Percentiles rank a stretch among this genome's conserved stretches.
Conservation (phyloP, 176 grass and related monocot genomes). For the Paspalum notatum region DNA sequence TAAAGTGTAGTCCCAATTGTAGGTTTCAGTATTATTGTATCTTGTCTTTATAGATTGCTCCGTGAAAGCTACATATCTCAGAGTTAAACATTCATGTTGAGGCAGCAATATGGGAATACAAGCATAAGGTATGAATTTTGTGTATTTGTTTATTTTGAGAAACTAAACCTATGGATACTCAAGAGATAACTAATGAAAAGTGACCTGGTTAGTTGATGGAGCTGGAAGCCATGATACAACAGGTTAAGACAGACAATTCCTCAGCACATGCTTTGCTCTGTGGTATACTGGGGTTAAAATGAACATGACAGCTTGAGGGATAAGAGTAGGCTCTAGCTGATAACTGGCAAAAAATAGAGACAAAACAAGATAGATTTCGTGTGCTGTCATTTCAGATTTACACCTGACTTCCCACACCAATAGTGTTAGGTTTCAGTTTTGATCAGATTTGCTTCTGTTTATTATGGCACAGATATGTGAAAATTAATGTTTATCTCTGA, state of each 20-base stretch:
- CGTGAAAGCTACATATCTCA: conserved; percentile 82
- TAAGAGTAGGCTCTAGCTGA: conserved; percentile 77
- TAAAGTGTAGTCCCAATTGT: conserved; percentile 9
- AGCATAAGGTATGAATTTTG: conserved; percentile 62
- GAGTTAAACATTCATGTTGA: conserved; percentile 95
- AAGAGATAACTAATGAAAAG: conserved; percentile 44
- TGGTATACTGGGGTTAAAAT: conserved; percentile 90
- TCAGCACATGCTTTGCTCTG: conserved; percentile 41
- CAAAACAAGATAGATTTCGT: too few species aligned
- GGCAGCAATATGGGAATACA: conserved; percentile 86
- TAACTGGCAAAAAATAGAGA: conserved; percentile 57
- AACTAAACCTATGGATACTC: conserved; percentile 17
- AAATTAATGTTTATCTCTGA: too few species aligned
- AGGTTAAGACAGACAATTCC: conserved; percentile 64
- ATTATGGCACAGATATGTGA: too few species aligned
- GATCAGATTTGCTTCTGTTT: too few species aligned
- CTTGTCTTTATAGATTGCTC: conserved; percentile 64
- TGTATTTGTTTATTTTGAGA: conserved; percentile 15
- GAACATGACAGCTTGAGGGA: conserved; percentile 82
- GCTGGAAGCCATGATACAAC: conserved; percentile 69
- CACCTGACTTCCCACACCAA: too few species aligned
- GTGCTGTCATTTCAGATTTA: too few species aligned
- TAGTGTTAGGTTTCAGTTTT: too few species aligned
- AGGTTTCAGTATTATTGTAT: not conserved
- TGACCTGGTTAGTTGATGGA: conserved; percentile 62